A percentile compares a stretch with the other conserved stretches of the same genome.
Evolutionary conservation across 305 asterid genomes (phyloP).

Genomic region (Coffea humblotiana): DNA sequence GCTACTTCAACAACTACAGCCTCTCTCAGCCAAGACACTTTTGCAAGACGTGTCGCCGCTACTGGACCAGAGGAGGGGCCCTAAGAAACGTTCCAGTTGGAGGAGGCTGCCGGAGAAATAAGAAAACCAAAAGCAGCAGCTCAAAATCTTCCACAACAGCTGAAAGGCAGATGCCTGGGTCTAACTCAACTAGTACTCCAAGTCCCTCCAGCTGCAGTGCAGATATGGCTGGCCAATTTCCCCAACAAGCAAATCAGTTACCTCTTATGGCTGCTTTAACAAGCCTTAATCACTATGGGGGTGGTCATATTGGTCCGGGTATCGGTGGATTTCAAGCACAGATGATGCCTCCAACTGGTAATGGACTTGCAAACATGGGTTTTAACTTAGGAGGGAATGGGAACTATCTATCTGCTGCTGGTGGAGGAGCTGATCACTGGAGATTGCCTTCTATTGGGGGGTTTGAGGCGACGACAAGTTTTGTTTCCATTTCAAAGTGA

Average conservation of each 20-base stretch:
- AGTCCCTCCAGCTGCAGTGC: slow-evolving; percentile 23
- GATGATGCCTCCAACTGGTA: slow-evolving; percentile 15
- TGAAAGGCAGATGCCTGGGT: slow-evolving; percentile 9
- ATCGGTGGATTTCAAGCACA: slow-evolving; percentile 25
- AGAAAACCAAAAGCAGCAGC: slow-evolving; percentile 32
- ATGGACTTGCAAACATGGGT: slow-evolving; percentile 22
- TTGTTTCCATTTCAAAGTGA: slow-evolving; percentile 24
- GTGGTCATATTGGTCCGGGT: slow-evolving; percentile 6
- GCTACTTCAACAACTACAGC: slow-evolving; percentile 47
- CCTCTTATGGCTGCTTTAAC: slow-evolving; percentile 34
- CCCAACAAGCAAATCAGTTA: slow-evolving; percentile 11
- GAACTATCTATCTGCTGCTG: slow-evolving; percentile 17
- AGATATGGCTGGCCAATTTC: slow-evolving; percentile 17
- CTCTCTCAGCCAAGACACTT: slow-evolving; percentile 44
- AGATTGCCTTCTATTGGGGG: slow-evolving; percentile 27
- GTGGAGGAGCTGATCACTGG: slow-evolving; percentile 21
- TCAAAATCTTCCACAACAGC: slow-evolving; percentile 23
- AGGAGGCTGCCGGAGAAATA: slow-evolving; percentile 45
- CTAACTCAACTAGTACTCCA: slow-evolving; percentile 6
- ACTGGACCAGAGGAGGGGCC: slow-evolving; percentile 47
- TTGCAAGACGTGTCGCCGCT: slow-evolving; percentile 42
- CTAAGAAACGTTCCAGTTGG: slow-evolving; percentile 40
- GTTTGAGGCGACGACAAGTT: slow-evolving; percentile 16
- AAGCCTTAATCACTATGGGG: slow-evolving; percentile 21
- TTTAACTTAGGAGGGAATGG: slow-evolving; percentile 20